phyloP scores from a whole-genome alignment of 306 rosid species.

The Calophaca sinica region DNA sequence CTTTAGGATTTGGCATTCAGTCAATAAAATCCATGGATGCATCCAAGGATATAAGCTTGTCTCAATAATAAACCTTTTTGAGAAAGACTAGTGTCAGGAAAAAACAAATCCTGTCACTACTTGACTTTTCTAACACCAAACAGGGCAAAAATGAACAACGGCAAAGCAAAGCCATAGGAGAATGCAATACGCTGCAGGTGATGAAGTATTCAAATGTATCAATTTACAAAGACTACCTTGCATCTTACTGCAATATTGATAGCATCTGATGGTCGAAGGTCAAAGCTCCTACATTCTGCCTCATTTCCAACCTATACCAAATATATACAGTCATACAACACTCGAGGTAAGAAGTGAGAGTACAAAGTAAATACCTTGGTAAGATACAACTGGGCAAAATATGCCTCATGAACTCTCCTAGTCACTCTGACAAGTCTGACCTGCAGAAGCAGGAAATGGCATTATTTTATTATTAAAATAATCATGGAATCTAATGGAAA shows the following conservation, averaged over 20 bases:
- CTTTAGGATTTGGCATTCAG: neutral
- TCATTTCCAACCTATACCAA: conserved; percentile 75
- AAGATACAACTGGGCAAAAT: conserved; percentile 92
- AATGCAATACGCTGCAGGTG: conserved; percentile 20
- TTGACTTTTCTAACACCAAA: conserved; percentile 16
- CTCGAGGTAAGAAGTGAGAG: neutral
- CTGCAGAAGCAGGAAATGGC: conserved; percentile 56
- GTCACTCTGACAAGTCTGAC: conserved; percentile 90
- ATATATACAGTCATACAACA: conserved; percentile 35
- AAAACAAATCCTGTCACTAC: neutral
- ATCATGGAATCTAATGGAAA: neutral
- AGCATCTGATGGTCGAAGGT: conserved; percentile 98
- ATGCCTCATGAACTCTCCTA: conserved; percentile 94
- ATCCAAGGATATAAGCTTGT: conserved; percentile 16
- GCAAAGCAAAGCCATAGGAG: conserved; percentile 20
- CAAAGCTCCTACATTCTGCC: conserved; percentile 77
- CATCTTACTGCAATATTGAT: conserved; percentile 96
- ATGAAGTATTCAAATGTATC: conserved; percentile 8
- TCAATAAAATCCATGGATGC: neutral
- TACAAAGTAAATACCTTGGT: conserved; percentile 65
- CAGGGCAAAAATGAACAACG: conserved; percentile 12
- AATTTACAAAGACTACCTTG: conserved; percentile 66
- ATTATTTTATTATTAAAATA: conserved; percentile 37
- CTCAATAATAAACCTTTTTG: neutral
- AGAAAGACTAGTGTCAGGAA: neutral